These are phyloP conservation scores for Phyllostachys edulis DNA, from an alignment of 176 grass and related monocot genomes.

Conservation along the genomic window DNA sequence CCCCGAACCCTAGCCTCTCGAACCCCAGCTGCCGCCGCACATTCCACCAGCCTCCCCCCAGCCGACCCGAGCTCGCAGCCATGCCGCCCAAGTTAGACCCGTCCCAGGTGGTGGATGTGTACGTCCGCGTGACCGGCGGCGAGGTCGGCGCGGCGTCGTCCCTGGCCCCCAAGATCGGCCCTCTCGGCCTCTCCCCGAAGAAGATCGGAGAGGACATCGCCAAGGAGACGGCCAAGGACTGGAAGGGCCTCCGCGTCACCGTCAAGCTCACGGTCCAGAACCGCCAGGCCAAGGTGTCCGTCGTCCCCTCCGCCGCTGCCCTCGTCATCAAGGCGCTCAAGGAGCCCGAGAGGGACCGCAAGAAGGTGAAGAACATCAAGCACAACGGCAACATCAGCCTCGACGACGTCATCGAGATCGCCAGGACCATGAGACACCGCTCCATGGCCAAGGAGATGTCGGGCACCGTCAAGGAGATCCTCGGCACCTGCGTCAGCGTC, in stretches of 20 bases:
- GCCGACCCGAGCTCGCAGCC: slow-evolving; percentile 4
- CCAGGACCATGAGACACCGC: slow-evolving; percentile 47
- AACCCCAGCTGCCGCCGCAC: background rate
- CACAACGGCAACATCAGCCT: slow-evolving; percentile 73
- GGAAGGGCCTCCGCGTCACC: slow-evolving; percentile 82
- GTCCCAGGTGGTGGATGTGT: slow-evolving; percentile 59
- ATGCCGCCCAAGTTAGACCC: slow-evolving; percentile 81
- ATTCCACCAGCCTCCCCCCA: background rate
- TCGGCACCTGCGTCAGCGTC: slow-evolving; percentile 65
- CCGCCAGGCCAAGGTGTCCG: slow-evolving; percentile 72
- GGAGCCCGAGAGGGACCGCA: slow-evolving; percentile 77
- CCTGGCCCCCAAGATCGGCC: slow-evolving; percentile 73
- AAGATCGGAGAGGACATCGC: slow-evolving; percentile 85
- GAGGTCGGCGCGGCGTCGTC: slow-evolving; percentile 73
- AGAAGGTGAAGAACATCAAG: slow-evolving; percentile 86
- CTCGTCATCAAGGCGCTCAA: slow-evolving; percentile 81
- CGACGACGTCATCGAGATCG: slow-evolving; percentile 72
- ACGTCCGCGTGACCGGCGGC: slow-evolving; percentile 69
- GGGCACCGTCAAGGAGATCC: slow-evolving; percentile 68
- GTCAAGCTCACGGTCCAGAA: slow-evolving; percentile 89
- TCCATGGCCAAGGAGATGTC: slow-evolving; percentile 68
- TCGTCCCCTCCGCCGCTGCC: slow-evolving; percentile 73
- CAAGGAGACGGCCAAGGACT: slow-evolving; percentile 86
- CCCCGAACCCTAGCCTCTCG: slow-evolving; percentile 21
- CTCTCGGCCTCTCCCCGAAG: slow-evolving; percentile 76